Base-by-base conservation (phyloP, 192 early-diverging fungal genomes). In the Allomyces arbusculus region DNA sequence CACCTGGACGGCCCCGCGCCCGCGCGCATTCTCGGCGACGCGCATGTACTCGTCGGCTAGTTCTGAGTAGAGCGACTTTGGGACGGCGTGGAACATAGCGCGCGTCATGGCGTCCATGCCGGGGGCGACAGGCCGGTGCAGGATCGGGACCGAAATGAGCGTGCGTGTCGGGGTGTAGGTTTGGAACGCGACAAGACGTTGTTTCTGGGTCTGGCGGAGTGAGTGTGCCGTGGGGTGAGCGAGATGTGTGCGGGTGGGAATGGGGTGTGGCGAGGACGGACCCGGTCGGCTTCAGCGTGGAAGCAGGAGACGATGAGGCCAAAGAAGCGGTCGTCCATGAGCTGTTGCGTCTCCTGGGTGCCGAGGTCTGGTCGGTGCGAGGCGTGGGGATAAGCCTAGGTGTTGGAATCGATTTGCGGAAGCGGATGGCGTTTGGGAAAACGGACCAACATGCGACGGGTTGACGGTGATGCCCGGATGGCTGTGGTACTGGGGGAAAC, bases 391-490 rank as follows among this genome's bases (percentile, higher is more conserved):
- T n/a, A n/a, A n/a, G n/a, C n/a, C n/a, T 45, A 20, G 22, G 19
- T 22, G 19, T 5, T 2, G 23, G 12, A 45, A n/a, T n/a, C 19
- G 10, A 4, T 5, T 67, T 62, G 61, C 44, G 61, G 23, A 9
- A 43, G 26, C 0, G 16, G 6, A 55, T 25, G 1, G 11, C 5
- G 28, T 1, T 11, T 28, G 7, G 0, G 58, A 28, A 28, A 4
- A 63, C 58, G 28, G 71, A 76, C 78, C 78, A 33, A 80, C 75
- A 40, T 80, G 78, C 50, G 78, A 80, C 2, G 79, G 79, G 23
- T 76, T 78, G 3, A 78, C 79, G 0, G 79, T 80, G 24, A 80
- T 80, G 26, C 78, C 75, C 22, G 79, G 79, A 69, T 80, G 79
- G 24, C 79, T 80, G 61, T 80, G 79, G 24, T 80, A 80, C 79